A percentile compares a stretch with the other conserved stretches of the same genome.
Conservation (phyloP, 148 eudicot genomes). For the Arctostaphylos glauca region DNA sequence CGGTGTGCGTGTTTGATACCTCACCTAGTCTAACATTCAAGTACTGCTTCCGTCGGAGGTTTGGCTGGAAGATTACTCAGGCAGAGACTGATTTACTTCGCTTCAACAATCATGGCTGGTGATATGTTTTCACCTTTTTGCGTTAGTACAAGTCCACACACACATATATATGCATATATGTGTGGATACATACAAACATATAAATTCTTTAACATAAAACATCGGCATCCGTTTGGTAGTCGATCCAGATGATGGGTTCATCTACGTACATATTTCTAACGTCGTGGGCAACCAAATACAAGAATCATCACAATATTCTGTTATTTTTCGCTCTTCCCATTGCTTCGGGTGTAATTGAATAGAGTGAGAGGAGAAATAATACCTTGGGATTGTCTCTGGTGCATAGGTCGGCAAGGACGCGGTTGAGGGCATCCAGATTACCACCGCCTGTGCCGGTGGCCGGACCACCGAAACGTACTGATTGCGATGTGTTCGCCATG, state of each 20-base stretch:
- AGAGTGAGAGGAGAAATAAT: not conserved
- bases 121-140: not conserved
- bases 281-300: not conserved
- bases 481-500: constrained; percentile 48
- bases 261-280: not conserved
- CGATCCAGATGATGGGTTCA: not conserved
- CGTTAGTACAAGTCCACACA: not conserved
- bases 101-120: not conserved
- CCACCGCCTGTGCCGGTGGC: constrained; percentile 51
- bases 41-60: not conserved
- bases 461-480: constrained; percentile 48
- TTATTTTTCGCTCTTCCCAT: not conserved
- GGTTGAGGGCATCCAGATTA: constrained; percentile 70
- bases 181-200: not conserved
- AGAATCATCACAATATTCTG: not conserved
- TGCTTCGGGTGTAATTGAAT: not conserved
- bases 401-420: constrained; percentile 84
- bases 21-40: not conserved
- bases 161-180: not conserved
- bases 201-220: too few species aligned
- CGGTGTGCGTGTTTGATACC: not conserved
- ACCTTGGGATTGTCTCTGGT: constrained; percentile 79
- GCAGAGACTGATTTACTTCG: not conserved
- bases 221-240: not conserved
- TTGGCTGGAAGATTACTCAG: not conserved